phyloP scores from a whole-genome alignment of 179 eudicot genomes.

The Silene noctiflora region DNA sequence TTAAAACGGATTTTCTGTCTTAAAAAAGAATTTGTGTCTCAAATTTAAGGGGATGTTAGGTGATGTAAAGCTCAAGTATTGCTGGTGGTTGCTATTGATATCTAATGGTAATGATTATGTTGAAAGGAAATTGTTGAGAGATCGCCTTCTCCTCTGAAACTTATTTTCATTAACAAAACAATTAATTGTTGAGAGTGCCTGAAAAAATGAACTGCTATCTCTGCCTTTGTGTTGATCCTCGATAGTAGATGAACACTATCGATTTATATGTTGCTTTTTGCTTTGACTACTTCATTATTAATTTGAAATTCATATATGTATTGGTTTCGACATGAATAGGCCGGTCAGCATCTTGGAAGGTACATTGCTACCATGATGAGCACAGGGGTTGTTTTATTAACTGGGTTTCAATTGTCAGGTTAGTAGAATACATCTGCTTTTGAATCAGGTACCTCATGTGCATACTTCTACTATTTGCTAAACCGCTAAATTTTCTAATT shows the following conservation, averaged over 20 bases:
- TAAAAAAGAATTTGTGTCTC: too few relatives aligned
- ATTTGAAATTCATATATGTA: neutral
- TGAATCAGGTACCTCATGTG: neutral
- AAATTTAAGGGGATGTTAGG: too few relatives aligned
- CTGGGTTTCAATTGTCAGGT: constrained; percentile 93
- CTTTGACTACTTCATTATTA: neutral
- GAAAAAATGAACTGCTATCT: neutral
- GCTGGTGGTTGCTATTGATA: too few relatives aligned
- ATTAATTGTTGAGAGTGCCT: neutral
- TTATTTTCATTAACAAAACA: neutral
- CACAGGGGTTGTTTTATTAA: constrained; percentile 70
- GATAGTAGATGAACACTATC: neutral
- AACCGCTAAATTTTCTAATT: constrained; percentile 2
- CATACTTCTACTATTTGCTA: neutral
- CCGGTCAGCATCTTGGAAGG: constrained; percentile 74
- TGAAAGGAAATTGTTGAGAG: too few relatives aligned
- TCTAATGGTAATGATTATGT: too few relatives aligned
- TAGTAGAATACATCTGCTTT: constrained; percentile 15
- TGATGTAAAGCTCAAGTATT: too few relatives aligned
- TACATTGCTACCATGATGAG: constrained; percentile 90
- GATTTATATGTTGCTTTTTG: neutral
- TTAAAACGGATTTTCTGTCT: too few relatives aligned
- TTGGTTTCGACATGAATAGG: constrained; percentile 30
- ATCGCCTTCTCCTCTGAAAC: neutral
- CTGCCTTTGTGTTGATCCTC: neutral